These are phyloP conservation scores for Aspergillus nomiae DNA, from an alignment of 2,329 filamentous ascomycete genomes.

Conservation along the genomic window DNA sequence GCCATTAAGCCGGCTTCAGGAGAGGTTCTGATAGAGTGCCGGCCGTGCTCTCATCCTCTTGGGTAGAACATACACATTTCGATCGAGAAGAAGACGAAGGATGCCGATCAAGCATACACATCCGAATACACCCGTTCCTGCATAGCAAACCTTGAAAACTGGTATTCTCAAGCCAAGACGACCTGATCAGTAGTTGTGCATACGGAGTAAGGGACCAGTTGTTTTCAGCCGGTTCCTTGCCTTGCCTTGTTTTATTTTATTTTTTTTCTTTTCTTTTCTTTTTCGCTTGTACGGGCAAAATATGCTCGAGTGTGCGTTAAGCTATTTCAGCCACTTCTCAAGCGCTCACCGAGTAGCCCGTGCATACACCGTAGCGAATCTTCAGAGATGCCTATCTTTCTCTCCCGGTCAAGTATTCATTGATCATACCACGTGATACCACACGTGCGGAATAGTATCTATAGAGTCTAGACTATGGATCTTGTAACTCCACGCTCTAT, in stretches of 20 bases:
- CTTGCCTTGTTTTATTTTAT: too few relatives aligned
- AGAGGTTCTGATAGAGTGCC: not conserved
- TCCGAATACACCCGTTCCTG: not conserved
- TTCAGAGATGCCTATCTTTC: not conserved
- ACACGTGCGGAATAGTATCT: not conserved
- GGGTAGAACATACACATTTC: not conserved
- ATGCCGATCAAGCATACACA: not conserved
- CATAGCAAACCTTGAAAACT: not conserved
- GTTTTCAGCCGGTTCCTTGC: not conserved
- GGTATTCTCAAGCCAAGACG: not conserved
- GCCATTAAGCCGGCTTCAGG: not conserved
- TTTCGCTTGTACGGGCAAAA: too few relatives aligned
- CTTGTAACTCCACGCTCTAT: not conserved
- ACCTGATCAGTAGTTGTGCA: not conserved
- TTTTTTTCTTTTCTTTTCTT: too few relatives aligned
- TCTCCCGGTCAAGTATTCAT: not conserved
- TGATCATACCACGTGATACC: not conserved
- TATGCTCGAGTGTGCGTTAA: not conserved
- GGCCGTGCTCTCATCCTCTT: not conserved
- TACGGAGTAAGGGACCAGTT: not conserved
- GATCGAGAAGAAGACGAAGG: not conserved
- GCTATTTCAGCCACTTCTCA: not conserved
- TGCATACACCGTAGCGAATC: not conserved
- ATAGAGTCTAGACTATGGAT: not conserved
- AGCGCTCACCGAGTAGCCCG: not conserved